phyloP scores from a whole-genome alignment of 495 filamentous ascomycete species.

The Penicillium argentinense region DNA sequence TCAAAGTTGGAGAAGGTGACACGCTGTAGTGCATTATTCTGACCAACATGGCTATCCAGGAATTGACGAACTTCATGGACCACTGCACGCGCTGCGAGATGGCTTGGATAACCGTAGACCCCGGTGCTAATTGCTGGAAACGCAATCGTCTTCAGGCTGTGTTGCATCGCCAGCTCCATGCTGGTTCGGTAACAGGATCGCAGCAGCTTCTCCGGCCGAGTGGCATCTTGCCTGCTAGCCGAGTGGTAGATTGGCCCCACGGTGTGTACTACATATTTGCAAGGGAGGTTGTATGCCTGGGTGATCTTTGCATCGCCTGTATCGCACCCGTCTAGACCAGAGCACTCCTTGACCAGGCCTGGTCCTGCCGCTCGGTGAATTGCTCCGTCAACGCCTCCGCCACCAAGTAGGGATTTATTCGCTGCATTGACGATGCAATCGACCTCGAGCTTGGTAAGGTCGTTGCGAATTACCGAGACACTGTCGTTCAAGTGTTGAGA shows the following conservation, averaged over 20 bases:
- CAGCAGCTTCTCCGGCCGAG: slow-evolving; percentile 50
- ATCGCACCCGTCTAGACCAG: slow-evolving; percentile 63
- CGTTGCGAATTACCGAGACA: slow-evolving; percentile 67
- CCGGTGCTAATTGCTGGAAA: slow-evolving; percentile 87
- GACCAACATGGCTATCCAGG: slow-evolving; percentile 55
- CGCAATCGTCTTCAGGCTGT: slow-evolving; percentile 68
- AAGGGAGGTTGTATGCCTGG: slow-evolving; percentile 70
- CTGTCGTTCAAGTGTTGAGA: slow-evolving; percentile 65
- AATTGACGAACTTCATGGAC: slow-evolving; percentile 69
- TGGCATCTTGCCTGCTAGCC: slow-evolving; percentile 27
- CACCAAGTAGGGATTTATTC: slow-evolving; percentile 74
- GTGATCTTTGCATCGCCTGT: slow-evolving; percentile 88
- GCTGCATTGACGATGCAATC: slow-evolving; percentile 94
- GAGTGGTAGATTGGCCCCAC: slow-evolving; percentile 79
- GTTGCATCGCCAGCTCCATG: slow-evolving; percentile 67
- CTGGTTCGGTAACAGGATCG: slow-evolving; percentile 72
- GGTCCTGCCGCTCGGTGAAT: slow-evolving; percentile 84
- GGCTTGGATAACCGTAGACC: slow-evolving; percentile 82
- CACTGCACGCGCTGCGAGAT: slow-evolving; percentile 67
- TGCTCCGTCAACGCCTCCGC: slow-evolving; percentile 84
- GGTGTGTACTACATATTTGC: slow-evolving; percentile 79
- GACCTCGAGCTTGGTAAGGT: slow-evolving; percentile 80
- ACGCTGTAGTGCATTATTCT: slow-evolving; percentile 52
- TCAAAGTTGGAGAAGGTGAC: slow-evolving; percentile 83
- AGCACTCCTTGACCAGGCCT: slow-evolving; percentile 68